Conservation (phyloP, 371 early-diverging fungal genomes). For the Dichotomocladium elegans region DNA sequence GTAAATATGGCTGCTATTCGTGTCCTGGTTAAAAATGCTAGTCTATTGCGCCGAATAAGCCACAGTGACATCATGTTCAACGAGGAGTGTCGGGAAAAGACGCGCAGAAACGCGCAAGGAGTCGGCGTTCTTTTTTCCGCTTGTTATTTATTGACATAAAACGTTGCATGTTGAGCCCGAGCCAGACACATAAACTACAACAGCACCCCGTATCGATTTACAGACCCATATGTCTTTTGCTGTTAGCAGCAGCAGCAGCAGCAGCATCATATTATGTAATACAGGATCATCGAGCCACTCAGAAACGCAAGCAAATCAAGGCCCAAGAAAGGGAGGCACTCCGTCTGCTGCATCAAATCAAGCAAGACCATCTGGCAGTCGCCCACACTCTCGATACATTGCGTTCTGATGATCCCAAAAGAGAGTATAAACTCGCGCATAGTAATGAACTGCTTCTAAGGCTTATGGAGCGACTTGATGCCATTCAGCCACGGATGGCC, state of each 20-base stretch:
- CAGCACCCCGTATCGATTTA: background rate
- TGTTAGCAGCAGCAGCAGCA: background rate
- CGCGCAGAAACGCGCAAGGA: too few relatives aligned
- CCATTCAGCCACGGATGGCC: constrained; percentile 26
- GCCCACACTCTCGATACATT: constrained; percentile 10
- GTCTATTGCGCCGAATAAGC: too few relatives aligned
- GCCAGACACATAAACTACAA: background rate
- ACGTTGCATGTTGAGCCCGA: too few relatives aligned
- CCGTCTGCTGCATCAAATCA: constrained; percentile 21
- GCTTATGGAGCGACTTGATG: constrained; percentile 35
- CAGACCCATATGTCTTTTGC: background rate
- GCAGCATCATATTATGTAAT: constrained; percentile 20
- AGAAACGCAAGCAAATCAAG: constrained; percentile 18
- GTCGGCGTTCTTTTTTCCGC: too few relatives aligned
- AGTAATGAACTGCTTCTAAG: constrained; percentile 34
- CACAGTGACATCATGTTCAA: too few relatives aligned
- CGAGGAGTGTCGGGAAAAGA: too few relatives aligned
- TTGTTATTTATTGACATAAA: too few relatives aligned
- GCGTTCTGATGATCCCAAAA: constrained; percentile 1
- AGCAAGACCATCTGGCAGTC: constrained; percentile 17
- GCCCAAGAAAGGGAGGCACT: constrained; percentile 16
- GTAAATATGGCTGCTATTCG: too few relatives aligned
- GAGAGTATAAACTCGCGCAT: constrained; percentile 24
- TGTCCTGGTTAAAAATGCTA: too few relatives aligned
- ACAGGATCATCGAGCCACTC: constrained; percentile 30